Conservation (phyloP, 768 basidiomycete genomes). For the Scleroderma citrinum region DNA sequence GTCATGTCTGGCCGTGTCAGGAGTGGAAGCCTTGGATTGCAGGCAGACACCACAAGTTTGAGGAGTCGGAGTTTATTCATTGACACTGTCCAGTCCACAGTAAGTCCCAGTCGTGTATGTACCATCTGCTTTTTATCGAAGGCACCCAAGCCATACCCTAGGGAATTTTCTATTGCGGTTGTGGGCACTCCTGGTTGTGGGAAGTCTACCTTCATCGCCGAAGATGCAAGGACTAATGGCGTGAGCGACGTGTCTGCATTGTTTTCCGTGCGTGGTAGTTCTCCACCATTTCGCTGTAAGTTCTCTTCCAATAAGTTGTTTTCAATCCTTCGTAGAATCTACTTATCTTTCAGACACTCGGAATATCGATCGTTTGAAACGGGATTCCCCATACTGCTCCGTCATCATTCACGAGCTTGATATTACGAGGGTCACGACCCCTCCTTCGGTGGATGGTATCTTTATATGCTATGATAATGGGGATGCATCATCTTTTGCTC, state of each 20-base stretch:
- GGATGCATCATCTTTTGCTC: constrained; percentile 52
- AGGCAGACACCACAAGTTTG: constrained; percentile 19
- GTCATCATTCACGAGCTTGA: constrained; percentile 54
- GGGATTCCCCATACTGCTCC: constrained; percentile 39
- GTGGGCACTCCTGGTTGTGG: constrained; percentile 77
- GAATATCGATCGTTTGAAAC: constrained; percentile 25
- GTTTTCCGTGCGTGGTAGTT: constrained; percentile 28
- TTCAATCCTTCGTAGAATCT: constrained; percentile 12
- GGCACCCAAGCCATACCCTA: constrained; percentile 19
- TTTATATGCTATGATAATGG: constrained; percentile 85
- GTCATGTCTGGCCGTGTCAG: constrained; percentile 43
- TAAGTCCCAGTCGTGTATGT: constrained; percentile 12
- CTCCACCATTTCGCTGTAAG: constrained; percentile 39
- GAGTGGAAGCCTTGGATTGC: constrained; percentile 57
- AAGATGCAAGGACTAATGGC: constrained; percentile 62
- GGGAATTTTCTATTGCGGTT: constrained; percentile 60
- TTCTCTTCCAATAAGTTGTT: not conserved
- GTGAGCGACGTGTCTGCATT: constrained; percentile 38
- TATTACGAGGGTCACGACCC: constrained; percentile 46
- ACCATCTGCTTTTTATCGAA: constrained; percentile 5
- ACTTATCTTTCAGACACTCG: constrained; percentile 31
- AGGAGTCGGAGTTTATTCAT: constrained; percentile 11
- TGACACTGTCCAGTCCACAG: constrained; percentile 18
- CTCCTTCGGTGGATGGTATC: constrained; percentile 66
- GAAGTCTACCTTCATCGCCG: constrained; percentile 76